Evolutionary conservation across 2,329 filamentous ascomycete species (phyloP).

Genomic region (Talaromyces atroroseus): DNA sequence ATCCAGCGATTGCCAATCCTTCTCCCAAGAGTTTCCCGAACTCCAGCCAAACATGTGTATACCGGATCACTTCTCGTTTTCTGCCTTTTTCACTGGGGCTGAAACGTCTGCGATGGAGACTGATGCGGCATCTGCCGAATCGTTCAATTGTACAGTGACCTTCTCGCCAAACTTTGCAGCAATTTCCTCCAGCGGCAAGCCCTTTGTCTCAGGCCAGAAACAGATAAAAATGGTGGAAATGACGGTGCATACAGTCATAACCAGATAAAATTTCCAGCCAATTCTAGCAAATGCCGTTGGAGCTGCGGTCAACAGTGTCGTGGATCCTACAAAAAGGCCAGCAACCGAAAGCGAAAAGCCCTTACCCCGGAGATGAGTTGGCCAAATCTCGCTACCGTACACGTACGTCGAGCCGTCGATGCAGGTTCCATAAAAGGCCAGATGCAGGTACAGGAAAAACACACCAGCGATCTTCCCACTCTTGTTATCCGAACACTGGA

Average conservation of each 20-base stretch:
- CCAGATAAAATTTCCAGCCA: slow-evolving; percentile 36
- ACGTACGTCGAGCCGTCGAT: slow-evolving; percentile 42
- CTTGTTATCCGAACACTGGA: no score
- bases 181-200: slow-evolving; percentile 32
- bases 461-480: slow-evolving; percentile 32
- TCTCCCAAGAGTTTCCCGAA: no score
- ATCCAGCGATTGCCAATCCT: no score
- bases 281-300: slow-evolving; percentile 29
- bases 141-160: not conserved
- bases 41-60: no score
- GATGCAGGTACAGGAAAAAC: slow-evolving; percentile 39
- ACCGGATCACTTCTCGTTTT: no score
- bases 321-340: slow-evolving; percentile 31
- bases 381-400: slow-evolving; percentile 39
- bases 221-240: slow-evolving; percentile 29
- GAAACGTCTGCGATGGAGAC: no score
- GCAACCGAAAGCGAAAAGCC: slow-evolving; percentile 34
- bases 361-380: slow-evolving; percentile 34
- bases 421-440: slow-evolving; percentile 37
- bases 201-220: slow-evolving; percentile 35
- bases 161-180: slow-evolving; percentile 31
- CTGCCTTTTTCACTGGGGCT: no score
- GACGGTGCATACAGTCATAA: slow-evolving; percentile 28
- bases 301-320: slow-evolving; percentile 30
- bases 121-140: not conserved